Evolutionary conservation across 2,329 filamentous ascomycete species (phyloP), one percentile per base, ranked within the genome.

Genomic region (Lasiodiplodia citricola): DNA sequence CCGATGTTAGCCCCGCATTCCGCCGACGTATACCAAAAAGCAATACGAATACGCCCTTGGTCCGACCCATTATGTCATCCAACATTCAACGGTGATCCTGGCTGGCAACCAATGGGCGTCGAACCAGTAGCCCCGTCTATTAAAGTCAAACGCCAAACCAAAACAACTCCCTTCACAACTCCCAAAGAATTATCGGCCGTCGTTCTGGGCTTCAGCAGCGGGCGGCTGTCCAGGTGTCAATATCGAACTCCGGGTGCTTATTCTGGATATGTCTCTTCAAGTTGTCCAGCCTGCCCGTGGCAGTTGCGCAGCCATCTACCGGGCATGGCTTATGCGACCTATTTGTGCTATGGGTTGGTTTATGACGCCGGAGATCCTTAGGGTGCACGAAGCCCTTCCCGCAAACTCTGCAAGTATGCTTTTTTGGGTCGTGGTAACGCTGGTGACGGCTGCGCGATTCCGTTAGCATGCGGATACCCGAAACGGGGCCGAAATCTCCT

Each of bases 331-430:
- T 18, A 2, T 25, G n/a, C 10, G 31, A 8, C 2, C 13, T 35
- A 16, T 11, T 23, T 23, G 41, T 13, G 8, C 41, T 50, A 23
- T 67, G 65, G 13, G 54, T 67, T 6, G 37, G 38, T 28, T 54
- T 13, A 23, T 67, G 65, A 10, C 65, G 65, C 18, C 41, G 47
- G 31, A 67, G 65, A 41, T 67, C 65, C 13, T 67, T 67, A 18
- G 65, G 65, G 31, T 67, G 56, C 10, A 67, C 65, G 10, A 67
- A 67, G 8, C 55, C 37, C 25, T 38, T 28, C 28, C 56, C 65
- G 55, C 65, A 67, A 4, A 10, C 2, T 3, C 11, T 5, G 31
- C 47, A 58, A 2, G 14, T 28, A 13, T 58, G 50, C 28, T 52
- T 67, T 16, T 38, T 38, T 1, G n/a, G 13, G 13, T 52, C 47